Evolutionary conservation across 2,329 filamentous ascomycete genomes (phyloP).

Genomic region (Drechmeria coniospora): DNA sequence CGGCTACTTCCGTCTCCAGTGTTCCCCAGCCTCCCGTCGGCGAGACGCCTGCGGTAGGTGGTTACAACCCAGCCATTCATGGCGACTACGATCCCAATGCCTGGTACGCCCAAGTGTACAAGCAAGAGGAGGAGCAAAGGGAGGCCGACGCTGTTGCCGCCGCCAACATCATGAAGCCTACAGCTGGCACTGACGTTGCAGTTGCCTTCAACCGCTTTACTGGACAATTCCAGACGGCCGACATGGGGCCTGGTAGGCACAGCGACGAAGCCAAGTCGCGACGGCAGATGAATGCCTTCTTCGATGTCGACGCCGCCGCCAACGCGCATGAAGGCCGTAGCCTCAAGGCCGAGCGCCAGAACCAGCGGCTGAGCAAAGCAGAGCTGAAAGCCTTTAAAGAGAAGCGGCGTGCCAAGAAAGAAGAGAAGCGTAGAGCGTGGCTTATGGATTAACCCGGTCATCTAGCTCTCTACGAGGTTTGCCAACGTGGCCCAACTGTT

Average conservation of each 20-base stretch:
- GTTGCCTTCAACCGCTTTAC: conserved; percentile 87
- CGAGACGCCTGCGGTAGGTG: conserved; percentile 38
- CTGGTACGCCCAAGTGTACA: conserved; percentile 63
- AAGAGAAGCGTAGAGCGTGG: conserved; percentile 84
- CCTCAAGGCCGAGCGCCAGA: conserved; percentile 76
- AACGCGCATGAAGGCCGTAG: conserved; percentile 83
- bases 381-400: conserved; percentile 87
- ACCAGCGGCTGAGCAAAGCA: conserved; percentile 69
- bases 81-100: conserved; percentile 92
- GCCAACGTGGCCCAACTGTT: too few relatives aligned
- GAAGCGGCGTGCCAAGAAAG: conserved; percentile 76
- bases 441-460: conserved; percentile 51
- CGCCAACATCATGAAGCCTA: conserved; percentile 15
- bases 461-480: too few relatives aligned
- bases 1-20: conserved; percentile 10
- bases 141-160: conserved; percentile 14
- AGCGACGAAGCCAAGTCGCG: conserved; percentile 76
- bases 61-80: conserved; percentile 93
- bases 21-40: conserved; percentile 18
- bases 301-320: conserved; percentile 87
- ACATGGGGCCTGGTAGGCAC: conserved; percentile 57
- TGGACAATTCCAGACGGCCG: conserved; percentile 59
- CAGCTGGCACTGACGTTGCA: conserved; percentile 42
- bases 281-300: conserved; percentile 85
- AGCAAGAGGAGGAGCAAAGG: conserved; percentile 17